Base-by-base conservation (phyloP, 2,329 filamentous ascomycete species). In the Diaporthe sp. region DNA sequence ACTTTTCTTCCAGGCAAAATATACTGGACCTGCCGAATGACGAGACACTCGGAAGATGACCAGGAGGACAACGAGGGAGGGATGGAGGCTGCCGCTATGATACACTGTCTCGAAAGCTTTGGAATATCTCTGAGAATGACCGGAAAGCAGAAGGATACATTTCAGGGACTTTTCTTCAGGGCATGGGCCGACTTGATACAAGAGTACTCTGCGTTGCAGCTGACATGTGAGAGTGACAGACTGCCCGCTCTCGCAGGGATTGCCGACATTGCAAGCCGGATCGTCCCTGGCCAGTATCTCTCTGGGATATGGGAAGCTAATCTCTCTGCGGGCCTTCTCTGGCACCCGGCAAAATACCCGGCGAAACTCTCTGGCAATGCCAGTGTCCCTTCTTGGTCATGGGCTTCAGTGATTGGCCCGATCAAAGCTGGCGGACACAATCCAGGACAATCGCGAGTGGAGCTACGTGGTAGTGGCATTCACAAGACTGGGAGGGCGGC, bases 1-100 rank as follows among this genome's bases (percentile, higher is more conserved):
- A 56, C 30, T 56, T 56, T 56, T 56, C 51, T 56, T 56, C 51
- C 51, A 56, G 30, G n/a, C 51, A 56, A 56, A 56, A n/a, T 56
- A 56, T 56, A 56, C 51, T 56, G 51, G 51, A 56, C 51, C 51
- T 56, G 51, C 30, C 51, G 51, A 56, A 17, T 56, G 51, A 56
- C n/a, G n/a, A 56, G 51, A 56, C 51, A 56, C 51, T 56, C 51
- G 51, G 51, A 56, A 56, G 51, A 56, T 56, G 30, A 17, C 30
- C 51, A 56, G 51, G 51, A 56, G 51, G 51, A 56, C 51, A 56
- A 25, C 51, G 51, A 56, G 7, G 51, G 51, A 25, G 51, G 51
- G 51, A 8, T 17, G 51, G 51, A 56, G 51, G 51, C 51, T 56
- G 51, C 51, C 51, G 51, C 51, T 56, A 25, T 56, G 8, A 8